Conservation (phyloP, 1,284 basidiomycete species). For the Trametes pubescens region DNA sequence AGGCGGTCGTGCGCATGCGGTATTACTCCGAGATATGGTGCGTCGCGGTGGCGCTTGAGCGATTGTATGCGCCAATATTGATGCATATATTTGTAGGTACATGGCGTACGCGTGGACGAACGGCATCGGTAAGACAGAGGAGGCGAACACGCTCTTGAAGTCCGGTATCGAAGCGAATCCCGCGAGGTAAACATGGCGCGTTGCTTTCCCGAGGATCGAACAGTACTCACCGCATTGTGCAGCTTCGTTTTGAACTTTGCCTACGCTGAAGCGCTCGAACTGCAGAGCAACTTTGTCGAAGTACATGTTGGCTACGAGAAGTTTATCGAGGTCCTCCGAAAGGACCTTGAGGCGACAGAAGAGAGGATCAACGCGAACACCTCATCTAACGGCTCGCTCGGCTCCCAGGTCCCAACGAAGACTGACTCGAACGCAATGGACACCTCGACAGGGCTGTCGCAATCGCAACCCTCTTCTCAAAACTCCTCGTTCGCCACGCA, state of each 20-base stretch:
- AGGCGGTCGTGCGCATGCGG: slow-evolving; percentile 89
- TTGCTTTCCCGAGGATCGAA: slow-evolving; percentile 15
- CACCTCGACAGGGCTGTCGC: slow-evolving; percentile 1
- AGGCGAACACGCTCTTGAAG: slow-evolving; percentile 84
- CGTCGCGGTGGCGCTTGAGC: slow-evolving; percentile 31
- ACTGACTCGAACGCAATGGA: slow-evolving; percentile 24
- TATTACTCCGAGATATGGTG: slow-evolving; percentile 97
- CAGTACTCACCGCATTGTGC: slow-evolving; percentile 12
- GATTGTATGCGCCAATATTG: no score
- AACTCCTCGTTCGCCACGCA: slow-evolving; percentile 52
- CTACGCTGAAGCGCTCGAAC: slow-evolving; percentile 86
- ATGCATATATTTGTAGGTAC: slow-evolving; percentile 63
- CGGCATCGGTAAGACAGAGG: slow-evolving; percentile 80
- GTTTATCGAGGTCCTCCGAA: slow-evolving; percentile 74
- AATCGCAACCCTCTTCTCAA: slow-evolving; percentile 32
- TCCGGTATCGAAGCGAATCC: slow-evolving; percentile 92
- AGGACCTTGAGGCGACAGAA: slow-evolving; percentile 79
- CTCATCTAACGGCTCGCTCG: slow-evolving; percentile 45
- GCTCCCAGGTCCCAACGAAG: slow-evolving; percentile 27
- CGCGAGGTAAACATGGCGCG: slow-evolving; percentile 58
- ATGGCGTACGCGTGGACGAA: slow-evolving; percentile 88
- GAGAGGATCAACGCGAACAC: slow-evolving; percentile 54
- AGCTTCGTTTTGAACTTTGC: slow-evolving; percentile 93
- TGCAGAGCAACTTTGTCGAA: slow-evolving; percentile 66
- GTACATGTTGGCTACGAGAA: slow-evolving; percentile 76